Evolutionary conservation across 768 basidiomycete species (phyloP), one percentile per base, ranked within the genome.

Genomic region (Lentinus brumalis): DNA sequence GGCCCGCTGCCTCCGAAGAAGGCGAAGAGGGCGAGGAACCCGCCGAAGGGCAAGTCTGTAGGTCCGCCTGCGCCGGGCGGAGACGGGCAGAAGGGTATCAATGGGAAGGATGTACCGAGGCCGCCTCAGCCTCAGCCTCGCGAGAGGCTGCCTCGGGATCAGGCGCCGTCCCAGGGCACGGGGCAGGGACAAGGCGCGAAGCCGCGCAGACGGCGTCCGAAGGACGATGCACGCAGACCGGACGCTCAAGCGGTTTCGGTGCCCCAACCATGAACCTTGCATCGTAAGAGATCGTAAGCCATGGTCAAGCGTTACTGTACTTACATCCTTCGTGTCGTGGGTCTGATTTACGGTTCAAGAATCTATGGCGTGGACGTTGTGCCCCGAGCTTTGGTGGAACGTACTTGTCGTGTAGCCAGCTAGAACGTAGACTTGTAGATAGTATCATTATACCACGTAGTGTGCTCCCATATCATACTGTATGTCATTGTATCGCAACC

Each of bases 1-100:
- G 41, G 38, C 18, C 5, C 32, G 38, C 21, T 26, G 21, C 35
- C 35, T 7, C 38, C 53, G 2, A 56, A 57, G 58, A 64, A 62
- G 60, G 3, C 63, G 40, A 49, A 52, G 49, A 45, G 57, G 50
- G 47, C 58, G 51, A 60, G 53, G 55, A 29, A 26, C 50, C 45
- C 18, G 53, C 40, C 35, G 60, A 50, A 29, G 40, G 32, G 31
- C 41, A 26, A 21, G n/a, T 2, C 26, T 42, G 50, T 8, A 8
- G 46, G 18, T 50, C 45, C 46, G 7, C 38, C 46, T 21, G 45
- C n/a, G 46, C 46, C 4, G 10, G 46, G 29, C 6, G 39, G 44
- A 9, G 53, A 31, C 4, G 60, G n/a, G 49, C 30, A 45, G 50
- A 51, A 51, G 50, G 31, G 42, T 42, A n/a, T 7, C 15, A 44